Conservation (phyloP, 345 rosid genomes). For the Citrus unshiu region DNA sequence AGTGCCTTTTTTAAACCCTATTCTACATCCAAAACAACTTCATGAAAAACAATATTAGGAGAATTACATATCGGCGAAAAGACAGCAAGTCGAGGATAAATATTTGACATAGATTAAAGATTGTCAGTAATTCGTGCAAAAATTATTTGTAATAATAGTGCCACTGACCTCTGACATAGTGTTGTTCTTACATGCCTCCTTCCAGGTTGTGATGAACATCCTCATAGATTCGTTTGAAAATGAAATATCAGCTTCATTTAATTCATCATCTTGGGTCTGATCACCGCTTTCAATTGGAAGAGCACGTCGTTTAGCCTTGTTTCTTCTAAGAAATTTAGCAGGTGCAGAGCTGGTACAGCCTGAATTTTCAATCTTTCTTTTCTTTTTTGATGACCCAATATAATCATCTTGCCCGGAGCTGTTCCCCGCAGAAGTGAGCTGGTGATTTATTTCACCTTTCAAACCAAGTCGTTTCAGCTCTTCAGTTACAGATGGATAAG, state of each 20-base stretch:
- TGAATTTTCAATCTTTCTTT: slow-evolving; percentile 36
- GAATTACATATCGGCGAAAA: neutral
- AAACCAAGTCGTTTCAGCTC: slow-evolving; percentile 75
- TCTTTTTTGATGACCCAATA: slow-evolving; percentile 12
- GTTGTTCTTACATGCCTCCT: slow-evolving; percentile 65
- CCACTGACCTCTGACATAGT: slow-evolving; percentile 47
- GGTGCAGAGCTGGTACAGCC: slow-evolving; percentile 23
- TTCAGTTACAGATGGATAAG: slow-evolving; percentile 88
- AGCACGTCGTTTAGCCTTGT: slow-evolving; percentile 28
- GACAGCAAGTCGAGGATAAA: neutral
- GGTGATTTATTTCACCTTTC: slow-evolving; percentile 37
- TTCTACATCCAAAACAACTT: neutral
- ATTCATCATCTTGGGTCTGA: slow-evolving; percentile 22
- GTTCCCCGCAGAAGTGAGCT: slow-evolving; percentile 18
- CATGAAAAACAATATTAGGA: neutral
- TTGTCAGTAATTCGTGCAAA: neutral
- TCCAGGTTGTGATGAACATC: slow-evolving; percentile 77
- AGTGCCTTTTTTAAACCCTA: neutral
- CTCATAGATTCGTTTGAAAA: slow-evolving; percentile 43
- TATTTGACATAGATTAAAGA: neutral
- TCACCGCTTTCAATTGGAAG: slow-evolving; percentile 19
- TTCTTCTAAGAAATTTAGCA: slow-evolving; percentile 33
- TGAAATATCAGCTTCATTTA: slow-evolving; percentile 41
- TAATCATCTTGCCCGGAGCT: slow-evolving; percentile 19
- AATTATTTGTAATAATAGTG: neutral